Evolutionary conservation across 2,329 filamentous ascomycete genomes (phyloP).

Genomic region (Lithohypha guttulata): DNA sequence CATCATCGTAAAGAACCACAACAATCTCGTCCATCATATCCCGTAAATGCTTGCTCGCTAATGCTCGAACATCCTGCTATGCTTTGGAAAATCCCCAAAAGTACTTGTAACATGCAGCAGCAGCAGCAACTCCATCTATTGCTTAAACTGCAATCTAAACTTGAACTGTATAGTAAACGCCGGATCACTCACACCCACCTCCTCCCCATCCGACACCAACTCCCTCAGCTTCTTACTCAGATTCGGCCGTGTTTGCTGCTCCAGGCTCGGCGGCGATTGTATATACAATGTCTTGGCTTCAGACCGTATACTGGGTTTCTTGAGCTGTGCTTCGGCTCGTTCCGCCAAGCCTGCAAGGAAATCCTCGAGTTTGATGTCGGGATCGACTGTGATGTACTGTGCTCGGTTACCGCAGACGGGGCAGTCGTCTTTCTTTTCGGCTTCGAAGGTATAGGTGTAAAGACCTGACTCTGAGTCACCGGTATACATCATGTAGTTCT

Average conservation of each 20-base stretch:
- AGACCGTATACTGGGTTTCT: constrained; percentile 76
- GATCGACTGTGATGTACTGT: constrained; percentile 61
- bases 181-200: constrained; percentile 87
- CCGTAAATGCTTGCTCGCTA: constrained; percentile 2
- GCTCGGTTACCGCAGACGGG: constrained; percentile 83
- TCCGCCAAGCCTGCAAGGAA: constrained; percentile 76
- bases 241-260: constrained; percentile 76
- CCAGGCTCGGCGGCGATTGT: constrained; percentile 68
- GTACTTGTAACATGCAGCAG: too few relatives aligned
- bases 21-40: too few relatives aligned
- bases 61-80: background rate
- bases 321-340: constrained; percentile 80
- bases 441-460: constrained; percentile 95
- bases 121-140: constrained; percentile 12
- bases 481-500: constrained; percentile 99
- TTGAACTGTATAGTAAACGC: constrained; percentile 66
- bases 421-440: constrained; percentile 88
- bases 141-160: constrained; percentile 44
- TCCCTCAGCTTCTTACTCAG: constrained; percentile 66
- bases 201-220: constrained; percentile 68
- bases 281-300: constrained; percentile 84
- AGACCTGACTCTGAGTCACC: constrained; percentile 90
- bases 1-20: too few relatives aligned
- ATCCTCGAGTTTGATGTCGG: constrained; percentile 63
- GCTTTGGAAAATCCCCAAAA: background rate